phyloP scores from a whole-genome alignment of 768 basidiomycete species.

The Psilocybe azurescens region DNA sequence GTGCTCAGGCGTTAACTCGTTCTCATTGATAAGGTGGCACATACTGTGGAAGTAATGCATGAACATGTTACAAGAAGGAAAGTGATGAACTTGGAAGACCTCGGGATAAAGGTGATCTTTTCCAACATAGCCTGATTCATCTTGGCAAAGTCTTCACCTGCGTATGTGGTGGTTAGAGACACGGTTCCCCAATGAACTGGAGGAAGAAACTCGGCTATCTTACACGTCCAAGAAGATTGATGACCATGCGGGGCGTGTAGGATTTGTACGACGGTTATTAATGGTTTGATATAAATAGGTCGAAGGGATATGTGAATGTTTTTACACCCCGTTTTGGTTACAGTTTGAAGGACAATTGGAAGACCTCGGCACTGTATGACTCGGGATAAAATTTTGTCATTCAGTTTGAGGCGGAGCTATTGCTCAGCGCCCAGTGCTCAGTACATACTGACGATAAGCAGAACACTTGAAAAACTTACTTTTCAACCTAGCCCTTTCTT shows the following conservation, averaged over 20 bases:
- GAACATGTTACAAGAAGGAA: constrained; percentile 20
- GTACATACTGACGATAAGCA: no score
- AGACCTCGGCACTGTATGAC: no score
- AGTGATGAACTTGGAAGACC: constrained; percentile 18
- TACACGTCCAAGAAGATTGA: background rate
- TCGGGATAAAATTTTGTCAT: no score
- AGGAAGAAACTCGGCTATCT: background rate
- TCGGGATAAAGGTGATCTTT: constrained; percentile 2
- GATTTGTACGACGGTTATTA: background rate
- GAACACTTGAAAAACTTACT: no score
- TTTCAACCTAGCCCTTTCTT: no score
- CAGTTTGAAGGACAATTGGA: no score
- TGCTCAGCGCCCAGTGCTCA: no score
- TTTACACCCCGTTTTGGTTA: no score
- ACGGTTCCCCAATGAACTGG: background rate
- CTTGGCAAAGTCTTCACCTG: background rate
- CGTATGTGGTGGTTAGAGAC: background rate
- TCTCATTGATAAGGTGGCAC: background rate
- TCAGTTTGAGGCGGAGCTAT: no score
- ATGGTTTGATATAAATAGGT: background rate
- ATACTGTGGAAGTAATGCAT: constrained; percentile 23
- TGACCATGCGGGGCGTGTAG: background rate
- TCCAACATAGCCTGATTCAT: constrained; percentile 17
- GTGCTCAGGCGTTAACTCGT: background rate
- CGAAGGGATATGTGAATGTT: background rate